These are phyloP conservation scores for Cercospora citrullina DNA, from an alignment of 2,329 filamentous ascomycete genomes.

Conservation along the genomic window DNA sequence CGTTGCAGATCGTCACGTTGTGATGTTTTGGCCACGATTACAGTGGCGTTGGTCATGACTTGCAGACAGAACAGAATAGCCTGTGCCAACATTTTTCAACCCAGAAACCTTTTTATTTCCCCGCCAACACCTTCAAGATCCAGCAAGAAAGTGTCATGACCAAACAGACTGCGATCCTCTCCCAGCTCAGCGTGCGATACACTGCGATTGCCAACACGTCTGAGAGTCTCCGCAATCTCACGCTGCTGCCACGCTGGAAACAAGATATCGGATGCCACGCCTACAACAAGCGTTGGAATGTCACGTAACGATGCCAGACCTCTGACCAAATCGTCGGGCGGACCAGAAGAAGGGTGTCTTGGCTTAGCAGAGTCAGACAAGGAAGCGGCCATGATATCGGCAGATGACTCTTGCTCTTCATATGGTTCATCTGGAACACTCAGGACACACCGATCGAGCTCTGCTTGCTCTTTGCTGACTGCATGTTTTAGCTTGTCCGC, in stretches of 20 bases:
- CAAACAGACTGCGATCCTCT: slow-evolving; percentile 91
- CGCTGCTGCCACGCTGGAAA: slow-evolving; percentile 98
- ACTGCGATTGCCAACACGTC: slow-evolving; percentile 71
- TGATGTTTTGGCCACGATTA: not conserved
- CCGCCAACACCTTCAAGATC: slow-evolving; percentile 92
- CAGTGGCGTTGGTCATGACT: not conserved
- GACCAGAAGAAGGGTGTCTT: slow-evolving; percentile 45
- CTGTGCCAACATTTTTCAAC: slow-evolving; percentile 43
- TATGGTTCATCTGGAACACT: slow-evolving; percentile 83
- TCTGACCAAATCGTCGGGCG: slow-evolving; percentile 75
- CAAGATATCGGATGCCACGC: slow-evolving; percentile 91
- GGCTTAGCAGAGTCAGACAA: slow-evolving; percentile 21
- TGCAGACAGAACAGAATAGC: not conserved
- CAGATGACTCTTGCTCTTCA: slow-evolving; percentile 69
- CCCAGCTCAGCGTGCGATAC: slow-evolving; percentile 90
- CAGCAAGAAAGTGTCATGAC: slow-evolving; percentile 92
- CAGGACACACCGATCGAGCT: slow-evolving; percentile 66
- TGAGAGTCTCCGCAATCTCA: slow-evolving; percentile 83
- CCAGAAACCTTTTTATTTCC: slow-evolving; percentile 75
- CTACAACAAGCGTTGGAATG: slow-evolving; percentile 83
- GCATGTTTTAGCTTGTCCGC: slow-evolving; percentile 55
- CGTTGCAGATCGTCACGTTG: not conserved
- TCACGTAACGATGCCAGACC: slow-evolving; percentile 72
- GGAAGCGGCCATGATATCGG: slow-evolving; percentile 38
- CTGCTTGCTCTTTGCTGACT: slow-evolving; percentile 23